Evolutionary conservation across 805 yeast species (phyloP).

Genomic region (Yarrowia sp.): DNA sequence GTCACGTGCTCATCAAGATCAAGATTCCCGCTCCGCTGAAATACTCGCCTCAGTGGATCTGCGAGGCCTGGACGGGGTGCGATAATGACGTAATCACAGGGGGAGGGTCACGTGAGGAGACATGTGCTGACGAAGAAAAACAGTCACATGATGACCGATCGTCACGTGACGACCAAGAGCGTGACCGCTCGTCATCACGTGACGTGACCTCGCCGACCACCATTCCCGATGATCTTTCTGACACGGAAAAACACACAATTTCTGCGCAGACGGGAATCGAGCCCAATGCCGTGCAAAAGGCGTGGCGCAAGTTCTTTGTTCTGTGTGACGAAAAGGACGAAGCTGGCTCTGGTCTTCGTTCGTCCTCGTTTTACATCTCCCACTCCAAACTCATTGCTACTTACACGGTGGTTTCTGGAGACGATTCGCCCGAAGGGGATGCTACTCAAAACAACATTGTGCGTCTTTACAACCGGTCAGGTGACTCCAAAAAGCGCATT

Average conservation of each 20-base stretch:
- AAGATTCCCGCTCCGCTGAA: constrained; percentile 47
- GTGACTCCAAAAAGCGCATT: background rate
- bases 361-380: background rate
- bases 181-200: background rate
- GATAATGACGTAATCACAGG: constrained; percentile 7
- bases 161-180: too few species aligned
- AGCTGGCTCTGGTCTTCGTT: background rate
- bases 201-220: background rate
- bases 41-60: constrained; percentile 45
- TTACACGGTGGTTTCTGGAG: background rate
- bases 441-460: constrained; percentile 3
- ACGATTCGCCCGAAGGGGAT: background rate
- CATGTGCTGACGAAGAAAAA: background rate
- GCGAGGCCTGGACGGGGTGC: constrained; percentile 39
- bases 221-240: background rate
- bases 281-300: constrained; percentile 12
- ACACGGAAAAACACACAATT: constrained; percentile 3
- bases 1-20: constrained; percentile 46
- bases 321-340: constrained; percentile 1
- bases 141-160: background rate
- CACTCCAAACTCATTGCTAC: background rate
- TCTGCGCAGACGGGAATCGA: constrained; percentile 17
- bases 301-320: constrained; percentile 17
- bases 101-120: too few species aligned
- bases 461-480: constrained; percentile 9